phyloP scores from a whole-genome alignment of 2,329 filamentous ascomycete species.

The Penicillium verrucosum region DNA sequence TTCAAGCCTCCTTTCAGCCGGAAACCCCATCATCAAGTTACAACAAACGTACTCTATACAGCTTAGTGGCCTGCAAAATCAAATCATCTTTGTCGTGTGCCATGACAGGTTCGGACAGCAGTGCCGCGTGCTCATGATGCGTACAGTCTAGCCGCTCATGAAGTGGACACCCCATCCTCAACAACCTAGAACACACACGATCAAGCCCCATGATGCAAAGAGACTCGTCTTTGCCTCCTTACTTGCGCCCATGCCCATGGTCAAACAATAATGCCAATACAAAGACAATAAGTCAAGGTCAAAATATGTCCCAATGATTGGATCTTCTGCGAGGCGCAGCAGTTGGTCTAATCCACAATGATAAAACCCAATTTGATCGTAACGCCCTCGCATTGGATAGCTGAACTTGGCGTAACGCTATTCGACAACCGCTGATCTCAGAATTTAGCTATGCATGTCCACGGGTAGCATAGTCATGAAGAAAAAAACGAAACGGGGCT shows the following conservation, averaged over 20 bases:
- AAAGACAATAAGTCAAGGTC: background rate
- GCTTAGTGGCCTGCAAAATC: background rate
- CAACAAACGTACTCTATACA: background rate
- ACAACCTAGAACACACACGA: background rate
- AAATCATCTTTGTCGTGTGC: background rate
- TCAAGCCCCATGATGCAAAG: background rate
- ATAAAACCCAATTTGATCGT: background rate
- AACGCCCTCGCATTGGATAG: slow-evolving; percentile 1
- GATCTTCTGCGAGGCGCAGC: slow-evolving; percentile 2
- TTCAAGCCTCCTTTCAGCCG: background rate
- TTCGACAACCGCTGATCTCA: background rate
- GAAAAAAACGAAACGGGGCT: background rate
- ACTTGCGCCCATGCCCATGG: background rate
- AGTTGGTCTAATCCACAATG: background rate
- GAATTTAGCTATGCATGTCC: background rate
- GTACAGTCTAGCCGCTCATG: background rate
- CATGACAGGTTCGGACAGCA: background rate
- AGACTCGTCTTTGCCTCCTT: background rate
- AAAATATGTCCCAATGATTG: background rate
- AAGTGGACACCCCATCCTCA: background rate
- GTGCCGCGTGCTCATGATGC: background rate
- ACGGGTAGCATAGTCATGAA: background rate
- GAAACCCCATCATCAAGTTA: background rate
- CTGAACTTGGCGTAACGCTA: background rate
- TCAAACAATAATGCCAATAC: background rate